Base-by-base conservation (phyloP, 1,139 yeast species). In the Hemisphaericaspora lyxosophila region DNA sequence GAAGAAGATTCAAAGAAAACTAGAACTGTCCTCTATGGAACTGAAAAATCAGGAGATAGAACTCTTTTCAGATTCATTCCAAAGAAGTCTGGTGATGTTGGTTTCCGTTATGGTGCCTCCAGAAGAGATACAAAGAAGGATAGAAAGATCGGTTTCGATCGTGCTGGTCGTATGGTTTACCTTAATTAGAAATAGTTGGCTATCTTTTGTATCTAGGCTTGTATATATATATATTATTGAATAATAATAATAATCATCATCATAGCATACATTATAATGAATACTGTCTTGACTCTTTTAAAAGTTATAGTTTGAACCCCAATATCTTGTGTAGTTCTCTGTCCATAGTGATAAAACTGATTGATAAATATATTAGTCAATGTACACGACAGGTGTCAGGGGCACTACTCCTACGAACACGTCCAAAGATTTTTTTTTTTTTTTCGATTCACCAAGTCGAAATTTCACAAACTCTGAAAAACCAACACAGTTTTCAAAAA, bases 71-170 rank as follows among this genome's bases (percentile, higher is more conserved):
- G 79, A 55, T 89, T 90, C 64, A 82, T 85, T 13, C 73, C 80
- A 49, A 84, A 88, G 39, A 79, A 75, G 52, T 86, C 84, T 33
- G 97, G 97, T 28, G 69, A 80, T 41, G 92, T 88, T 42, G 98
- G 97, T 39, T 80, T 67, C 75, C 82, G 97, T 58, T 92, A 92
- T 56, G 97, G 97, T 64, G 88, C 90, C 31, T 78, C 89, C 23
- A 75, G 85, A 54, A 87, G 96, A 68, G 97, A 90, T 63, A 82
- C 80, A 55, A 87, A 85, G 75, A 86, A 83, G 59, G 85, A 87
- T 59, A 80, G 97, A 62, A 80, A 79, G 55, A 77, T 88, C 53
- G 85, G 83, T 7, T 89, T 78, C 62, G 83, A 85, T 57, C 77
- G 80, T 47, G 70, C 75, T 42, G 96, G 96, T 50, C 75, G 73